Evolutionary conservation across 352 stramenopile genomes (phyloP), one percentile per base, ranked within the genome.

Genomic region (Lagenidium giganteum): DNA sequence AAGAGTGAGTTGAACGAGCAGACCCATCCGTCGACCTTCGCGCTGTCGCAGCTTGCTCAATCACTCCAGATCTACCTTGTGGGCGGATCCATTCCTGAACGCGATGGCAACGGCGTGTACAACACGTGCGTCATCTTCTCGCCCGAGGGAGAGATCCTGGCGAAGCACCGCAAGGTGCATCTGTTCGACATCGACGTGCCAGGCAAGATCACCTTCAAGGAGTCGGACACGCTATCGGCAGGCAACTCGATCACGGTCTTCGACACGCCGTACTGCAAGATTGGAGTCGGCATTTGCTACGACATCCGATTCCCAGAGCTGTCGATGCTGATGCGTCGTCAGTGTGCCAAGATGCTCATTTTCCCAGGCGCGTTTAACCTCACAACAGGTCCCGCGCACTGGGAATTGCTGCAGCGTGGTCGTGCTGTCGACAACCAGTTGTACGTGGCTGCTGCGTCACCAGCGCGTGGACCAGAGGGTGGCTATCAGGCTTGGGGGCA

Each of bases 181-280:
- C 69, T 99, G 6, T 99, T 99, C 68, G 97, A 99, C 69, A 98
- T 99, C 37, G 91, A 99, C 60, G 94, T 99, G 30, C 97, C 97
- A 2, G 96, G 96, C 39, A 96, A 96, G 37, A 99, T 99, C 58
- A 97, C 83, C 25, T 99, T 99, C 72, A 98, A 97, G 73, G 97
- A 99, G 72, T 98, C 91, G 30, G 96, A 99, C 52, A 99, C 97
- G 22, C 79, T 99, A 9, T 97, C 82, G 40, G 67, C 88, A 3
- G 97, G 97, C 45, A 81, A 97, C 57, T 56, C 54, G 34, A 54
- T 93, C 42, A 93, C 81, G 45, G 57, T 95, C 34, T 91, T 93
- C 44, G 79, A 95, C 60, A 95, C 83, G 35, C 78, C 75, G 22
- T 96, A 78, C 53, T 84, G 87, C 66, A 94, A 94, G 50, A 92